Conservation (phyloP, 768 basidiomycete genomes). For the Harrya chromipes region DNA sequence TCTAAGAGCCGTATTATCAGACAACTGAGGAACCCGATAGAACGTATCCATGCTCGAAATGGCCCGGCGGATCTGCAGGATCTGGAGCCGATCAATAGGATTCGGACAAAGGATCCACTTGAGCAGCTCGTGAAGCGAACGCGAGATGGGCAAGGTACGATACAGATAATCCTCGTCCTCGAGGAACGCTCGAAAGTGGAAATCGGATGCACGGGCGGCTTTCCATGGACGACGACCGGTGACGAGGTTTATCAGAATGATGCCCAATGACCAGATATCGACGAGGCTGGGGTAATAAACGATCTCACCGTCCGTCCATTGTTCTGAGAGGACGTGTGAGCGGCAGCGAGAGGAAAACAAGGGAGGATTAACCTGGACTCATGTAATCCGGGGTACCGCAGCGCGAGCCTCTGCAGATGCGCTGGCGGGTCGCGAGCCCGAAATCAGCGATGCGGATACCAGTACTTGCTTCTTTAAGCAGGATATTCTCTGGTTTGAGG, state of each 20-base stretch:
- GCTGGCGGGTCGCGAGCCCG: constrained; percentile 57
- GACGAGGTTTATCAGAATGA: constrained; percentile 82
- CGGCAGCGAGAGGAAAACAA: background rate
- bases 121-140: constrained; percentile 8
- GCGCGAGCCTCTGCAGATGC: constrained; percentile 46
- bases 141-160: constrained; percentile 13
- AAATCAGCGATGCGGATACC: constrained; percentile 72
- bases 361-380: constrained; percentile 56
- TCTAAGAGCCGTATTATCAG: background rate
- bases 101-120: constrained; percentile 16
- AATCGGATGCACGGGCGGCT: constrained; percentile 7
- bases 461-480: constrained; percentile 52
- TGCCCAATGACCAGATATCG: constrained; percentile 72
- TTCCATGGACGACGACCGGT: constrained; percentile 41
- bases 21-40: constrained; percentile 3
- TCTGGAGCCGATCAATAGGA: constrained; percentile 14
- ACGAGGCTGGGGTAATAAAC: constrained; percentile 31
- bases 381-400: constrained; percentile 65
- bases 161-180: constrained; percentile 17
- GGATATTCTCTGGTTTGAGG: constrained; percentile 82
- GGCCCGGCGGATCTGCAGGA: constrained; percentile 16
- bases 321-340: constrained; percentile 31
- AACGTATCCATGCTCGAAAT: constrained; percentile 16
- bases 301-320: constrained; percentile 50
- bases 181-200: constrained; percentile 12